Conservation (phyloP, 192 early-diverging fungal genomes). For the Umbelopsis isabellina region DNA sequence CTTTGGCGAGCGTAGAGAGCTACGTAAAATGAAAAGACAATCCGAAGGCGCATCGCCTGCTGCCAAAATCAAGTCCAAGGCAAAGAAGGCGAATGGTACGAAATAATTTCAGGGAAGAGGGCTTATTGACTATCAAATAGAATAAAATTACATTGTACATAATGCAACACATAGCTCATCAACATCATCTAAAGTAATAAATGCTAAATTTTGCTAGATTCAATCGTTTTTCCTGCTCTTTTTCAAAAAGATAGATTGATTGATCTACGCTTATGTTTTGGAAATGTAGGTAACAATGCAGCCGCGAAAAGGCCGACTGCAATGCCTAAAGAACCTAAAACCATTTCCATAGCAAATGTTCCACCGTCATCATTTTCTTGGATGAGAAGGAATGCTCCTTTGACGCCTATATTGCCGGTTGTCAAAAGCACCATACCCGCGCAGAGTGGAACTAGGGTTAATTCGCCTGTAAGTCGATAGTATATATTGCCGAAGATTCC, state of each 20-base stretch:
- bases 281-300: slow-evolving; percentile 34
- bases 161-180: background rate
- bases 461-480: slow-evolving; percentile 49
- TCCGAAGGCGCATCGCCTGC: background rate
- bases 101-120: background rate
- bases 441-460: slow-evolving; percentile 82
- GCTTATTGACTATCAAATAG: background rate
- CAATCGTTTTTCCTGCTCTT: background rate
- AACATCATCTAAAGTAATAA: no score
- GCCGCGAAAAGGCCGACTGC: slow-evolving; percentile 51
- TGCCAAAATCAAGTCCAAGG: background rate
- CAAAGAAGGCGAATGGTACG: background rate
- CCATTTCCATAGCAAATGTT: slow-evolving; percentile 49
- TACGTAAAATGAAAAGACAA: slow-evolving; percentile 62
- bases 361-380: slow-evolving; percentile 27
- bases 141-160: slow-evolving; percentile 17
- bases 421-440: slow-evolving; percentile 80
- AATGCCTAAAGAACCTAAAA: slow-evolving; percentile 42
- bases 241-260: slow-evolving; percentile 20
- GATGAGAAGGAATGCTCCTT: slow-evolving; percentile 29
- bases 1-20: slow-evolving; percentile 56
- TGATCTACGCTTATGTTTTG: slow-evolving; percentile 8
- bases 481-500: slow-evolving; percentile 46
- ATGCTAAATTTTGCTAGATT: no score
- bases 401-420: slow-evolving; percentile 66